Conservation (phyloP, 306 rosid species). For the Cicer cuneatum region DNA sequence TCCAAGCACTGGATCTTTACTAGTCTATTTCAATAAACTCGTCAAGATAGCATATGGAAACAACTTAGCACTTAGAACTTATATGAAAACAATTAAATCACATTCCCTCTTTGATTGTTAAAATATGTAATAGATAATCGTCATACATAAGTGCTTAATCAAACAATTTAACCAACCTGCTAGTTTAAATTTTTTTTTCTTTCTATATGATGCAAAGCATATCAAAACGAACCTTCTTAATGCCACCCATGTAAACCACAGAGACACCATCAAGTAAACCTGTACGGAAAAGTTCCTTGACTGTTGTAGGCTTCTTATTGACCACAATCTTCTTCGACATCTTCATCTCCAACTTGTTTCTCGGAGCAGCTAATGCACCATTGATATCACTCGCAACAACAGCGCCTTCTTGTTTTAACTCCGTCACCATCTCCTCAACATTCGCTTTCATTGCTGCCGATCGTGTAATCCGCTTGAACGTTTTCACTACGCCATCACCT, state of each 20-base stretch:
- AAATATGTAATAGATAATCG: neutral
- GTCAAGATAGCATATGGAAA: neutral
- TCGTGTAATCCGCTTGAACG: constrained; percentile 52
- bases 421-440: constrained; percentile 33
- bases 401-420: constrained; percentile 27
- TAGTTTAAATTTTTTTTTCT: neutral
- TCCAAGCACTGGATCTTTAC: neutral
- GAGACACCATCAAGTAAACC: constrained; percentile 88
- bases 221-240: constrained; percentile 61
- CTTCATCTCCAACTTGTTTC: constrained; percentile 65
- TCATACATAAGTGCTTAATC: neutral
- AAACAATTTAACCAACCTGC: neutral
- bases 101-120: neutral
- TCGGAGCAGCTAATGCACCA: constrained; percentile 41
- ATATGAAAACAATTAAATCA: neutral
- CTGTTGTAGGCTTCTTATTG: constrained; percentile 70
- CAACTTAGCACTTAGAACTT: neutral
- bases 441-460: constrained; percentile 49
- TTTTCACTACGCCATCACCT: constrained; percentile 5
- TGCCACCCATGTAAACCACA: constrained; percentile 81
- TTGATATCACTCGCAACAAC: constrained; percentile 39
- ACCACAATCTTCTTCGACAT: constrained; percentile 76
- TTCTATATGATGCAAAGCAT: neutral
- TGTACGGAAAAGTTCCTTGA: constrained; percentile 80
- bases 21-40: neutral